Conservation (phyloP, 1,139 yeast species). For the Oligophagozyma castellii region DNA sequence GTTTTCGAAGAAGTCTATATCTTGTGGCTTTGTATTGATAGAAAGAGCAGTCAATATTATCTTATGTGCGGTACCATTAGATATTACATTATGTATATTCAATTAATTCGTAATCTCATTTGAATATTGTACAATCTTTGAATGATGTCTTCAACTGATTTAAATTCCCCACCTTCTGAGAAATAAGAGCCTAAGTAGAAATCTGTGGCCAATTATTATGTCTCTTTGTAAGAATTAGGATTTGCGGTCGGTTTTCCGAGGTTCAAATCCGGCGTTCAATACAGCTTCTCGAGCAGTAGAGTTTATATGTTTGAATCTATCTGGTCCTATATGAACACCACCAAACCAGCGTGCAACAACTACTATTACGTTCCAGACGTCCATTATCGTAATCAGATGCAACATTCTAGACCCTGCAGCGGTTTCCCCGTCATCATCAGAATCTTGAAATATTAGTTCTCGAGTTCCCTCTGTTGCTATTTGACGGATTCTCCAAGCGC, state of each 20-base stretch:
- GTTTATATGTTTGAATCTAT: constrained; percentile 85
- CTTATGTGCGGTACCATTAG: too few relatives aligned
- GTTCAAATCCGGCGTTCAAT: constrained; percentile 41
- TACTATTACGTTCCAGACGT: constrained; percentile 74
- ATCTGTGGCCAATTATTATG: not conserved
- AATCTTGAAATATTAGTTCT: constrained; percentile 54
- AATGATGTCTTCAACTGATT: too few relatives aligned
- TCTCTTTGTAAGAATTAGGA: too few relatives aligned
- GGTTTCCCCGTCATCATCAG: constrained; percentile 94
- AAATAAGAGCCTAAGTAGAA: constrained; percentile 1
- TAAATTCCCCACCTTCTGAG: too few relatives aligned
- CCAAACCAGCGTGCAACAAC: constrained; percentile 87
- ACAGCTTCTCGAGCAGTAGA: constrained; percentile 79
- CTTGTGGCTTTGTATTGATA: too few relatives aligned
- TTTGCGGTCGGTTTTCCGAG: too few relatives aligned
- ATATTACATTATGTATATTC: too few relatives aligned
- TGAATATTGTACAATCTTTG: too few relatives aligned
- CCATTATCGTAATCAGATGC: constrained; percentile 70
- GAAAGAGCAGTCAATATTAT: too few relatives aligned
- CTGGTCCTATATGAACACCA: constrained; percentile 85
- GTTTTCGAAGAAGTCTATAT: too few relatives aligned
- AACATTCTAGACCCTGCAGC: constrained; percentile 89
- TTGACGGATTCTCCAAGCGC: constrained; percentile 62
- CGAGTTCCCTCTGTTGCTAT: constrained; percentile 26
- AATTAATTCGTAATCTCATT: too few relatives aligned